phyloP scores from a whole-genome alignment of 176 grass and related monocot genomes.

The Aegilops sharonensis region DNA sequence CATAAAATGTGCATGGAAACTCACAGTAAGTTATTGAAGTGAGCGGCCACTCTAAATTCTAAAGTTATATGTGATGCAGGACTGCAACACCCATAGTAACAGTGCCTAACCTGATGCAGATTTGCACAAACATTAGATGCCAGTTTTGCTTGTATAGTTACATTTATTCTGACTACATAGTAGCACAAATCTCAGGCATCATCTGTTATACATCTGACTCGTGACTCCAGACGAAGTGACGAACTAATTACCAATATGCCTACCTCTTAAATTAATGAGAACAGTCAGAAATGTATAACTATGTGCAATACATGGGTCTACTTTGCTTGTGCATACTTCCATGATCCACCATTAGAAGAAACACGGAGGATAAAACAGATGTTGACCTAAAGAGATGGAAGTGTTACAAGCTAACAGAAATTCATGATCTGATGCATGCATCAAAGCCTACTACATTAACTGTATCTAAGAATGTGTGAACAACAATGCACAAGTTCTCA shows the following conservation, averaged over 20 bases:
- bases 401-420: not conserved
- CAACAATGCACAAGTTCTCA: constrained; percentile 19
- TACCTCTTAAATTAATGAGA: not conserved
- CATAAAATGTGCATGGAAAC: not conserved
- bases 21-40: not conserved
- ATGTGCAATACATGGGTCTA: not conserved
- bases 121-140: constrained; percentile 18
- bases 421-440: constrained; percentile 9
- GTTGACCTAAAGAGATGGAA: not conserved
- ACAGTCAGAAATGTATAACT: not conserved
- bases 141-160: constrained; percentile 4
- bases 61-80: constrained; percentile 12
- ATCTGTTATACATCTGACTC: not conserved
- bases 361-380: constrained; percentile 17
- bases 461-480: constrained; percentile 27
- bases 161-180: constrained; percentile 24
- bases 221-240: not conserved
- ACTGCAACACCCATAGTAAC: not conserved
- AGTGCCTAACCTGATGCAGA: not conserved
- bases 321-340: constrained; percentile 25
- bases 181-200: not conserved
- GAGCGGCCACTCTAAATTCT: not conserved
- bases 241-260: constrained; percentile 4
- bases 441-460: not conserved
- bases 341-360: not conserved